These are phyloP conservation scores for Beauveria pseudobassiana DNA, from an alignment of 2,329 filamentous ascomycete species.

Conservation along the genomic window DNA sequence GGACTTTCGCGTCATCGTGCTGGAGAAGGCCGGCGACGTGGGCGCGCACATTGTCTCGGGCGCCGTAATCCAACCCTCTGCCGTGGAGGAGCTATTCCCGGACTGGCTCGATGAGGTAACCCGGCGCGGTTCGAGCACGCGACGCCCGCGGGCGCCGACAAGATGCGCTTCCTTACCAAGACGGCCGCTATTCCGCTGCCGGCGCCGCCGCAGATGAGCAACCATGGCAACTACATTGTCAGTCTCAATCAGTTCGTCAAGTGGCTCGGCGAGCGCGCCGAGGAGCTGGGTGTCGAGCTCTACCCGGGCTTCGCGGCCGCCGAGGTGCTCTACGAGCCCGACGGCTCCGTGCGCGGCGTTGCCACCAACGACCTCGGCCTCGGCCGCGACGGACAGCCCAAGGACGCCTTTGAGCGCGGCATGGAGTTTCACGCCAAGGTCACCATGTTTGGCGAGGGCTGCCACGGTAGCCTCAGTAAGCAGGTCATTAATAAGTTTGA, in stretches of 20 bases:
- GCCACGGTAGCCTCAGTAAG: constrained; percentile 91
- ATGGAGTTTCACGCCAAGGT: constrained; percentile 97
- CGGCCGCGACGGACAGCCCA: constrained; percentile 71
- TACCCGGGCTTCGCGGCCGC: constrained; percentile 94
- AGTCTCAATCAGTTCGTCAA: constrained; percentile 91
- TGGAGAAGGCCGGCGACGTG: constrained; percentile 93
- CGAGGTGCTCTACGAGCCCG: constrained; percentile 78
- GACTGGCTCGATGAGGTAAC: constrained; percentile 89
- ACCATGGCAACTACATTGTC: constrained; percentile 95
- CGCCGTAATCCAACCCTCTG: constrained; percentile 85
- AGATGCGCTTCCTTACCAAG: constrained; percentile 92
- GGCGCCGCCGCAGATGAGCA: constrained; percentile 93
- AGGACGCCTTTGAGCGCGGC: constrained; percentile 86
- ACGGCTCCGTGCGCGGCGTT: constrained; percentile 86
- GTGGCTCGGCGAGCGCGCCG: constrained; percentile 94
- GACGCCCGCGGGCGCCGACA: constrained; percentile 75
- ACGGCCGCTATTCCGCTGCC: constrained; percentile 71
- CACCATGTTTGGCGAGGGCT: constrained; percentile 89
- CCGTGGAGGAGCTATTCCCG: constrained; percentile 83
- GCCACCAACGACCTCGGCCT: constrained; percentile 94
- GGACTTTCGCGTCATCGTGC: constrained; percentile 83
- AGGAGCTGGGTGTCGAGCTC: constrained; percentile 91
- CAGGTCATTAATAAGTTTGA: constrained; percentile 93
- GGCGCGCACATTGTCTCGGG: constrained; percentile 94
- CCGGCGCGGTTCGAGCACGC: constrained; percentile 79